Evolutionary conservation across 2,329 filamentous ascomycete species (phyloP).

Genomic region (Dryadomyces quercivorus): DNA sequence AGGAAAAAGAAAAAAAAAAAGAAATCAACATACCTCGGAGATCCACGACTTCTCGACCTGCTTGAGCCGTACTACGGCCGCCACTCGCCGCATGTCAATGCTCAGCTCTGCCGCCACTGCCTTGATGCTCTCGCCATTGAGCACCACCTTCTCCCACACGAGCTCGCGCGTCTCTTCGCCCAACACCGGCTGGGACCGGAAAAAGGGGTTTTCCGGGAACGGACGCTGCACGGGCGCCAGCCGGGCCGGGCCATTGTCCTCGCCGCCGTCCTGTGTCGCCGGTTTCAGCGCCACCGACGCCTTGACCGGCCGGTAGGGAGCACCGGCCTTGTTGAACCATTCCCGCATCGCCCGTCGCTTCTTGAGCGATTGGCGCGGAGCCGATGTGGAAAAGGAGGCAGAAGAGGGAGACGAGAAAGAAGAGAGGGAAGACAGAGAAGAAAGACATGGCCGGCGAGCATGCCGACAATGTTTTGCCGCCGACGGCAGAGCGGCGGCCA

Average conservation of each 20-base stretch:
- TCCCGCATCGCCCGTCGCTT: slow-evolving; percentile 1
- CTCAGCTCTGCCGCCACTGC: slow-evolving; percentile 65
- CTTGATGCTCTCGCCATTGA: slow-evolving; percentile 56
- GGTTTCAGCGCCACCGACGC: not conserved
- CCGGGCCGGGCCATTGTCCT: not conserved
- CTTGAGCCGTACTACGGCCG: slow-evolving; percentile 74
- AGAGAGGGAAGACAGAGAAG: not conserved
- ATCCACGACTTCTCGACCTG: slow-evolving; percentile 73
- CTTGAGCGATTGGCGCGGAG: not conserved
- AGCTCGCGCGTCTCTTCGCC: slow-evolving; percentile 60
- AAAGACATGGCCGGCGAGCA: not conserved
- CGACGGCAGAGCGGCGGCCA: not conserved
- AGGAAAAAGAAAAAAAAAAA: slow-evolving; percentile 3
- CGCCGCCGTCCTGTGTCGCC: not conserved
- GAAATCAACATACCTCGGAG: slow-evolving; percentile 49
- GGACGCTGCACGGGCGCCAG: slow-evolving; percentile 25
- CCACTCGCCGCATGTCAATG: slow-evolving; percentile 73
- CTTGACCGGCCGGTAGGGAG: not conserved
- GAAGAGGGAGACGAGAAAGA: not conserved
- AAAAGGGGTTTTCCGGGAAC: slow-evolving; percentile 63
- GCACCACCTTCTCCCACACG: slow-evolving; percentile 58
- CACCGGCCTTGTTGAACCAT: slow-evolving; percentile 1
- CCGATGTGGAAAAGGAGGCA: not conserved
- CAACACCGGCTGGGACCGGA: slow-evolving; percentile 60
- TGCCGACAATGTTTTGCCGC: not conserved